These are phyloP conservation scores for Ramichloridium luteum DNA, from an alignment of 2,329 filamentous ascomycete species.

Conservation along the genomic window DNA sequence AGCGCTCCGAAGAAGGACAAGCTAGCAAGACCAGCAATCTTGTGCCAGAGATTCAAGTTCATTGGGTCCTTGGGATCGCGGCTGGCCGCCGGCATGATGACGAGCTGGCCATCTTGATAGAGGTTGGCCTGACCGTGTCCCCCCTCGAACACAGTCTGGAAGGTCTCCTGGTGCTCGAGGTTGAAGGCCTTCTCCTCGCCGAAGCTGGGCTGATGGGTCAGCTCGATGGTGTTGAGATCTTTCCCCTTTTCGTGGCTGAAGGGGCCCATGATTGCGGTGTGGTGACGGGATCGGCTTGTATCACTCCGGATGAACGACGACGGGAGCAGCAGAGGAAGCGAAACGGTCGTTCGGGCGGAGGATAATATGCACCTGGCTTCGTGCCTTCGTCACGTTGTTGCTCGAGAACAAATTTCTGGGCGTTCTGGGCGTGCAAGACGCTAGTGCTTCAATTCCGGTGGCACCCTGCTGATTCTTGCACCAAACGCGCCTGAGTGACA, in stretches of 20 bases:
- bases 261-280: too few relatives aligned
- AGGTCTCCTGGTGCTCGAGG: slow-evolving; percentile 2
- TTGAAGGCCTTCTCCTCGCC: neutral
- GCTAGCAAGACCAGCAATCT: slow-evolving; percentile 7
- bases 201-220: too few relatives aligned
- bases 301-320: slow-evolving; percentile 1
- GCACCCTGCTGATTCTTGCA: too few relatives aligned
- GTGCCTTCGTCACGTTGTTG: too few relatives aligned
- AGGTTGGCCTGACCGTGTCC: neutral
- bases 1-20: slow-evolving; percentile 15
- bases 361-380: too few relatives aligned
- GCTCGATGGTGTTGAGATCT: too few relatives aligned
- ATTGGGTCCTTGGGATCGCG: slow-evolving; percentile 12
- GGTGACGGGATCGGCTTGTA: too few relatives aligned
- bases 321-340: slow-evolving; percentile 2
- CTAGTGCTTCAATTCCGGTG: too few relatives aligned
- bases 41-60: slow-evolving; percentile 11
- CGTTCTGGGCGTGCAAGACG: too few relatives aligned
- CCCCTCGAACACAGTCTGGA: slow-evolving; percentile 2
- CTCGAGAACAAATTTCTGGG: too few relatives aligned
- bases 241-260: slow-evolving; percentile 14
- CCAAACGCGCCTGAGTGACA: too few relatives aligned
- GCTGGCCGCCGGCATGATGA: slow-evolving; percentile 7
- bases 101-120: slow-evolving; percentile 6
- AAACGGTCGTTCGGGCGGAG: too few relatives aligned